Evolutionary conservation across 2,329 filamentous ascomycete species (phyloP).

Genomic region (Hypomyces rosellus): DNA sequence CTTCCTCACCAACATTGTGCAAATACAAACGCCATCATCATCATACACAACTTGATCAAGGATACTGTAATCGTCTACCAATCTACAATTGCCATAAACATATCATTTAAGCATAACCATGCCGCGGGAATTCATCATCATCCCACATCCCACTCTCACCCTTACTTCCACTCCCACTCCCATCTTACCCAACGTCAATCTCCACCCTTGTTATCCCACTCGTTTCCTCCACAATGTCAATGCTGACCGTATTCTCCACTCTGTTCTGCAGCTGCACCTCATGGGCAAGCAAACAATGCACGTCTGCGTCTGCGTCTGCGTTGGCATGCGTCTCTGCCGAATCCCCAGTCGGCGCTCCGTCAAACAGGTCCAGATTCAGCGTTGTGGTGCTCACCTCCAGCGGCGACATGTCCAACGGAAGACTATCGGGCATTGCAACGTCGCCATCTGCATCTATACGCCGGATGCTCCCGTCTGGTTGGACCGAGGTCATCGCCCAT

Average conservation of each 20-base stretch:
- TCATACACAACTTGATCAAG: no score
- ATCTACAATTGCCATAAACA: not conserved
- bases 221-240: conserved; percentile 29
- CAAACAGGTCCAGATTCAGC: conserved; percentile 7
- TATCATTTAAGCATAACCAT: not conserved
- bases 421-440: conserved; percentile 20
- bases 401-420: not conserved
- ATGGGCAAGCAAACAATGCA: conserved; percentile 1
- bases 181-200: conserved; percentile 27
- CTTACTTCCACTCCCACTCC: not conserved
- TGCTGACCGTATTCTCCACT: conserved; percentile 19
- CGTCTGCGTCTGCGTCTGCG: no score
- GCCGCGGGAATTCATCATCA: not conserved
- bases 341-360: conserved; percentile 1
- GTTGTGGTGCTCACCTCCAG: conserved; percentile 2
- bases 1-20: no score
- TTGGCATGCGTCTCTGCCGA: not conserved
- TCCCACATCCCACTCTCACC: not conserved
- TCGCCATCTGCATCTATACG: conserved; percentile 26
- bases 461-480: conserved; percentile 27
- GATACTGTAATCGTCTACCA: not conserved
- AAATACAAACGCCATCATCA: no score
- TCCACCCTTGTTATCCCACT: conserved; percentile 33
- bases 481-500: conserved; percentile 17
- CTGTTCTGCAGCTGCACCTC: conserved; percentile 11